Evolutionary conservation across 768 basidiomycete species (phyloP), one percentile per base, ranked within the genome.

Genomic region (Suillus paluster): DNA sequence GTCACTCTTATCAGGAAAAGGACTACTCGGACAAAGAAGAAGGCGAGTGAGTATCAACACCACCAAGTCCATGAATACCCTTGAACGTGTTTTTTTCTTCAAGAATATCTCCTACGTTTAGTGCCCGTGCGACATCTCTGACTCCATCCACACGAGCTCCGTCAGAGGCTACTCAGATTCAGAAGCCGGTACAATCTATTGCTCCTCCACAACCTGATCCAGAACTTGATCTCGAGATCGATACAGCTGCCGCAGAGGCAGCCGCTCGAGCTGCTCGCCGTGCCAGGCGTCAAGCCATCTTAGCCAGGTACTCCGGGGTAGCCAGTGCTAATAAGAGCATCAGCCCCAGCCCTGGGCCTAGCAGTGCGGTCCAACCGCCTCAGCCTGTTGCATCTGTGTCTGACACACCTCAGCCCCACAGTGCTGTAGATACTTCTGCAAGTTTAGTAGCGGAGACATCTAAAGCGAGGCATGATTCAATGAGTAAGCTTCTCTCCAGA

Each of bases 1-100:
- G 77, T 38, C 68, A 62, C 58, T 66, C 48, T 45, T 45, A 42
- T 12, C 71, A 61, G 8, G 63, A 63, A 5, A 71, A 62, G 53
- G 66, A 74, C 14, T 83, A 84, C 57, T 84, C 86, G 14, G 92
- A 93, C 66, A 89, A 77, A 73, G 92, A 95, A 79, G 95, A 96
- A 83, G 94, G 92, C 82, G 95, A 97, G 94, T 96, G 78, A 91
- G 95, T 95, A 42, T 48, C 11, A 25, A 52, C 57, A 41, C 9
- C 49, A 57, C 58, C 39, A 25, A 21, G 15, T 58, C 42, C 25
- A 59, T 12, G 33, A 27, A n/a, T 19, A 14, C 15, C 54, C 38
- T 57, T 57, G 68, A 45, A 75, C 49, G 30, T 4, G 5, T 2
- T 38, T 21, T 67, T 62, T 44, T 38, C 60, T 45, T 62, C 41